A percentile compares a stretch with the other conserved stretches of the same genome.
These are phyloP conservation scores for Colletotrichum navitas DNA, from an alignment of 2,329 filamentous ascomycete species.

Conservation along the genomic window DNA sequence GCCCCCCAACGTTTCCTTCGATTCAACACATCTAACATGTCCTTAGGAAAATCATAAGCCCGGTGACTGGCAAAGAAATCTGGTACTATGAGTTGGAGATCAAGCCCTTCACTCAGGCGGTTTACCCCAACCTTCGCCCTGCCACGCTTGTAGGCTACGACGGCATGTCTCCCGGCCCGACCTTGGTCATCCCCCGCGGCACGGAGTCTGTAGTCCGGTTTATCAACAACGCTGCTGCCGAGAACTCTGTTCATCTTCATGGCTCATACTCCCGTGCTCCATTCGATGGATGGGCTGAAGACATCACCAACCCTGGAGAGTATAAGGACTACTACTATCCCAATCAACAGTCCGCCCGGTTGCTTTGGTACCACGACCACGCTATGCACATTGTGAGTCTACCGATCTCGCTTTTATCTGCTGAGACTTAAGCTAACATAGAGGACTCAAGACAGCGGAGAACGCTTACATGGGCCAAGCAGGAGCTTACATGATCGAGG, in stretches of 20 bases:
- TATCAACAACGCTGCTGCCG: constrained; percentile 60
- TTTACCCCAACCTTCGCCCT: constrained; percentile 53
- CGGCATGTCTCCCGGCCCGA: constrained; percentile 63
- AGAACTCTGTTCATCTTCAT: constrained; percentile 67
- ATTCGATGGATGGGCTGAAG: constrained; percentile 64
- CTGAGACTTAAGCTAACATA: neutral
- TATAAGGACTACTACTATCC: constrained; percentile 75
- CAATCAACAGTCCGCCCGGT: constrained; percentile 64
- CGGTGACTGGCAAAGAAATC: constrained; percentile 50
- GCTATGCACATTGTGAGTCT: constrained; percentile 51
- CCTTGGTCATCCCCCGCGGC: constrained; percentile 59
- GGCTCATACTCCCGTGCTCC: constrained; percentile 63
- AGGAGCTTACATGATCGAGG: constrained; percentile 66
- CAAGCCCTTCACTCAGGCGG: constrained; percentile 50
- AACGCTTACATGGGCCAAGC: constrained; percentile 70
- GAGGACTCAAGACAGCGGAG: constrained; percentile 58
- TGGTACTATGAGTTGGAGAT: constrained; percentile 55
- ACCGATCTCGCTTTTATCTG: no score
- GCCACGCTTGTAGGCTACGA: constrained; percentile 57
- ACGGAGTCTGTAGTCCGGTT: constrained; percentile 63
- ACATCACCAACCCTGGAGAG: constrained; percentile 62
- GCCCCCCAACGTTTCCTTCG: neutral
- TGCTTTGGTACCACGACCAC: constrained; percentile 70
- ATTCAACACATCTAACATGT: neutral
- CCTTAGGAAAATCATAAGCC: constrained; percentile 51